A percentile compares a stretch with the other conserved stretches of the same genome.
These are phyloP conservation scores for Salvia sclarea DNA, from an alignment of 305 asterid species.

Conservation along the genomic window DNA sequence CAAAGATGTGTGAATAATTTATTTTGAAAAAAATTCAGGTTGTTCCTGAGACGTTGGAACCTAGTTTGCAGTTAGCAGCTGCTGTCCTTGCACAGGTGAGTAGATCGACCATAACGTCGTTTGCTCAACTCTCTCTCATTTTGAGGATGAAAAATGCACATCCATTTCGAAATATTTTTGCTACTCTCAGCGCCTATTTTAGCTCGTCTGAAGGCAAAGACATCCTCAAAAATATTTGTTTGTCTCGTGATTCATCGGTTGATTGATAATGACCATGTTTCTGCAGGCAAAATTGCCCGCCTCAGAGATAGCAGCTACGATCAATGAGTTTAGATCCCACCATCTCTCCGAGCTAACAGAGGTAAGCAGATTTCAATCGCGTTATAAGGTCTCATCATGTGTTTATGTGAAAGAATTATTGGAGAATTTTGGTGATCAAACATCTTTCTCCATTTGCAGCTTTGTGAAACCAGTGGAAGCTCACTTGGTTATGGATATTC, in stretches of 20 bases:
- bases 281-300: slow-evolving; percentile 81
- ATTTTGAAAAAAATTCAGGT: slow-evolving; percentile 34
- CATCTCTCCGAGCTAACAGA: slow-evolving; percentile 98
- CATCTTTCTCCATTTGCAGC: slow-evolving; percentile 49
- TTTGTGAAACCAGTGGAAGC: slow-evolving; percentile 80
- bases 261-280: neutral
- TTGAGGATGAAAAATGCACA: too few species aligned
- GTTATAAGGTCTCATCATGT: neutral
- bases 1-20: neutral
- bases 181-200: too few species aligned
- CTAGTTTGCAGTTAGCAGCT: slow-evolving; percentile 66
- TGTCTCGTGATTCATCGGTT: too few species aligned
- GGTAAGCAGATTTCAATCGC: slow-evolving; percentile 45
- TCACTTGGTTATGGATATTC: slow-evolving; percentile 92
- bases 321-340: slow-evolving; percentile 93
- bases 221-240: neutral
- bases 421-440: neutral
- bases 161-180: neutral
- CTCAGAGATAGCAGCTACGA: slow-evolving; percentile 91
- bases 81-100: slow-evolving; percentile 66
- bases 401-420: neutral
- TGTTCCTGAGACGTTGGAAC: slow-evolving; percentile 63
- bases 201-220: too few species aligned
- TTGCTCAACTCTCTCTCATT: neutral
- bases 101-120: slow-evolving; percentile 2